Percentiles rank a stretch among this genome's conserved stretches.
phyloP scores from a whole-genome alignment of 2,329 filamentous ascomycete genomes.

The Colletotrichum ledebouriae region DNA sequence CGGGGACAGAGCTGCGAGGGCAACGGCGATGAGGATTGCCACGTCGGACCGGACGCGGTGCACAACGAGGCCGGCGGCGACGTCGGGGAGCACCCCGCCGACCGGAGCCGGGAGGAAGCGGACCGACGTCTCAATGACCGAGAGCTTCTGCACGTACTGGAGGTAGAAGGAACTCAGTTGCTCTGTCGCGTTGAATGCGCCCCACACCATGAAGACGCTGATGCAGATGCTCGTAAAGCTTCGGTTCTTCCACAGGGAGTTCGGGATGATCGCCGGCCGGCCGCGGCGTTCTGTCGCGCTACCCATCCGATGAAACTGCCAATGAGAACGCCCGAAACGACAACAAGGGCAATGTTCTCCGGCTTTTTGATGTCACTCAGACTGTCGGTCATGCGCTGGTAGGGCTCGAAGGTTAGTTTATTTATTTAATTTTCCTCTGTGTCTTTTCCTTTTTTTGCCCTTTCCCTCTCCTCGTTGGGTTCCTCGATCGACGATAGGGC shows the following conservation, averaged over 20 bases:
- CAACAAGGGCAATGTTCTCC: conserved; percentile 59
- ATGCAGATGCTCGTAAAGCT: conserved; percentile 66
- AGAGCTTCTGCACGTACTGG: conserved; percentile 58
- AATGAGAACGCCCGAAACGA: conserved; percentile 57
- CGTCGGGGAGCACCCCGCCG: too few relatives aligned
- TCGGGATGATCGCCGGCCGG: conserved; percentile 69
- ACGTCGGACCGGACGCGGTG: too few relatives aligned
- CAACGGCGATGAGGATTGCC: too few relatives aligned
- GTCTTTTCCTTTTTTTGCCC: neutral
- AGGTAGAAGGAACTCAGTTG: conserved; percentile 59
- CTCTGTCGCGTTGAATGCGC: conserved; percentile 50
- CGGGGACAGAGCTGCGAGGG: too few relatives aligned
- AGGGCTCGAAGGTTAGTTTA: neutral
- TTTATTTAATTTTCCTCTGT: too few relatives aligned
- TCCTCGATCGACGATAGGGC: conserved; percentile 50
- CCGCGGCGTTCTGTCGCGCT: conserved; percentile 60
- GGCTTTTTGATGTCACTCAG: conserved; percentile 52
- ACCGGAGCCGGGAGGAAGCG: too few relatives aligned
- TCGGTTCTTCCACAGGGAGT: conserved; percentile 67
- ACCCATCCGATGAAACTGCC: conserved; percentile 69
- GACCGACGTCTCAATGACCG: conserved; percentile 48
- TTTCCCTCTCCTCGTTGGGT: conserved; percentile 1
- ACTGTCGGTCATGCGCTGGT: conserved; percentile 32
- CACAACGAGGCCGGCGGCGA: too few relatives aligned
- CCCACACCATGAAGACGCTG: conserved; percentile 40